These are phyloP conservation scores for Stephania japonica DNA, from an alignment of 164 flowering plant species.

Conservation along the genomic window DNA sequence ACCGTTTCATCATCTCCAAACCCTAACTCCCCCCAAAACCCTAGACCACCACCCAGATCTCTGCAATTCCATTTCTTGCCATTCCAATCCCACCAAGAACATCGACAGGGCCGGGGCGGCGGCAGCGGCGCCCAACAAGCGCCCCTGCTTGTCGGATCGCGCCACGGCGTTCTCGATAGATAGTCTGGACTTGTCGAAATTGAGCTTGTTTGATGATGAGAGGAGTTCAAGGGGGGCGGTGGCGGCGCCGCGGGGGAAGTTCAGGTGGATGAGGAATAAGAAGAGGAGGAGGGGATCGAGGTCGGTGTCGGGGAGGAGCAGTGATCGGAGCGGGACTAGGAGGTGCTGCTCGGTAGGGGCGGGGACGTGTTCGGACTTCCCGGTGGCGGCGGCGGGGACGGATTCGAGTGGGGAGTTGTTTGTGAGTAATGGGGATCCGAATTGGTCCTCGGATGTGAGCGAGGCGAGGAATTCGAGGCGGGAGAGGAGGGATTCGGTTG, in stretches of 20 bases:
- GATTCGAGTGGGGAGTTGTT: conserved; percentile 96
- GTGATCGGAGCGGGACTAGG: conserved; percentile 67
- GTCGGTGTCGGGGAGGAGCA: conserved; percentile 83
- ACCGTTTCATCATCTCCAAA: conserved; percentile 55
- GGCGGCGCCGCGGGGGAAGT: conserved; percentile 20
- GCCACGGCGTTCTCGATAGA: conserved; percentile 44
- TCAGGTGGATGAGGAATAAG: conserved; percentile 51
- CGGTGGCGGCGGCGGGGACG: conserved; percentile 64
- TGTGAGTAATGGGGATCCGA: conserved; percentile 63
- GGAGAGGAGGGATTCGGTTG: conserved; percentile 34
- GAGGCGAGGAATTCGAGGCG: conserved; percentile 50
- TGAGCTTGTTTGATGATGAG: conserved; percentile 57
- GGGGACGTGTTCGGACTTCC: conserved; percentile 78
- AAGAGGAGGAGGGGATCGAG: conserved; percentile 70
- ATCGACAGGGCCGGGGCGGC: too few species aligned
- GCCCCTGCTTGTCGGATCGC: conserved; percentile 71
- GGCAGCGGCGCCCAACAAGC: conserved; percentile 32
- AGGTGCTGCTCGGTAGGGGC: conserved; percentile 74
- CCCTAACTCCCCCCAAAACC: conserved; percentile 25
- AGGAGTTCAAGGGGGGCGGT: conserved; percentile 18
- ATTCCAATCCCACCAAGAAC: not conserved
- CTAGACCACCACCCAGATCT: conserved; percentile 22
- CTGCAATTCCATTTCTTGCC: conserved; percentile 20
- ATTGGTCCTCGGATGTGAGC: conserved; percentile 83
- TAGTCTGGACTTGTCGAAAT: conserved; percentile 49